A percentile compares a stretch with the other conserved stretches of the same genome.
Evolutionary conservation across 208 protist species (phyloP).

Genomic region (Trypanosoma theileri): DNA sequence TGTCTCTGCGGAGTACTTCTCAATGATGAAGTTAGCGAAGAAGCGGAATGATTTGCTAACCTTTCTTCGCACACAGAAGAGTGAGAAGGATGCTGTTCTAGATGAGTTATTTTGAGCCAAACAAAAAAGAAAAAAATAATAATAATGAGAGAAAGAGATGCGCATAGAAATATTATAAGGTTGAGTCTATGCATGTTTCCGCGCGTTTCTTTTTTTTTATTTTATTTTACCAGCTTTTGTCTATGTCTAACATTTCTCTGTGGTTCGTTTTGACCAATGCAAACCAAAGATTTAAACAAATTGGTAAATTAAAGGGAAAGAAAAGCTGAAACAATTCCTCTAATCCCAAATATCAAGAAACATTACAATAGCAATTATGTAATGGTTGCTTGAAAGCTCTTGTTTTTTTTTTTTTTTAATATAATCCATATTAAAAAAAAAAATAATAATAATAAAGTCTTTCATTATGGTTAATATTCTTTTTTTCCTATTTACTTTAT

Average conservation of each 20-base stretch:
- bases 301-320: too few relatives aligned
- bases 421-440: neutral
- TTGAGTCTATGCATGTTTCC: neutral
- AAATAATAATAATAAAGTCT: neutral
- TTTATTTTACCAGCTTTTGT: too few relatives aligned
- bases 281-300: too few relatives aligned
- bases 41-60: conserved; percentile 42
- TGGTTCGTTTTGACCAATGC: too few relatives aligned
- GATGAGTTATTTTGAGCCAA: conserved; percentile 80
- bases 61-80: conserved; percentile 65
- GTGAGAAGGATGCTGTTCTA: conserved; percentile 55
- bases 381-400: neutral
- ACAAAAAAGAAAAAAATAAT: neutral
- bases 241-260: too few relatives aligned
- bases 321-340: too few relatives aligned
- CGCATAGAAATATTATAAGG: too few relatives aligned
- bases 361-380: too few relatives aligned
- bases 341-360: too few relatives aligned
- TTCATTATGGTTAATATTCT: conserved; percentile 2
- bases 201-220: neutral
- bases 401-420: neutral
- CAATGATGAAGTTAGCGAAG: conserved; percentile 58
- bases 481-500: conserved; percentile 1
- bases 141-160: too few relatives aligned
- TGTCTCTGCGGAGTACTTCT: conserved; percentile 72